These are phyloP conservation scores for Coleophoma crateriformis DNA, from an alignment of 2,329 filamentous ascomycete genomes.

Conservation along the genomic window DNA sequence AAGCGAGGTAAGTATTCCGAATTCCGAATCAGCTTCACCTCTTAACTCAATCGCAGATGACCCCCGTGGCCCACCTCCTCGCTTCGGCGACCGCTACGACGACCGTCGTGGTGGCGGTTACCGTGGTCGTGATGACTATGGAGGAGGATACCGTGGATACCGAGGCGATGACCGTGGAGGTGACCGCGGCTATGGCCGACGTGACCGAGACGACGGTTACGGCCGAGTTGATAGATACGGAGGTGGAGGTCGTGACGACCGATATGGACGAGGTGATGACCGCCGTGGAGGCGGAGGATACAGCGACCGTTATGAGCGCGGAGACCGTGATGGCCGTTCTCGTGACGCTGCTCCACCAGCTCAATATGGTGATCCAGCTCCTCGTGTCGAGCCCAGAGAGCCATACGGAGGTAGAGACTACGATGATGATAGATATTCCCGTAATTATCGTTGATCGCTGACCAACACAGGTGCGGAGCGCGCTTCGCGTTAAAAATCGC, in stretches of 20 bases:
- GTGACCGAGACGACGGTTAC: conserved; percentile 23
- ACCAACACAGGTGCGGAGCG: conserved; percentile 29
- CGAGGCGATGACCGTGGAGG: conserved; percentile 33
- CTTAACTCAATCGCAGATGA: conserved; percentile 40
- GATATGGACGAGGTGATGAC: conserved; percentile 29
- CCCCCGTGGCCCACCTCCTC: conserved; percentile 36
- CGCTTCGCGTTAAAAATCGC: conserved; percentile 29
- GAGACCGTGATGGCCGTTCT: conserved; percentile 37
- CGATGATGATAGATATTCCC: conserved; percentile 26
- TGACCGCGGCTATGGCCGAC: conserved; percentile 27
- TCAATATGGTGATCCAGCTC: conserved; percentile 35
- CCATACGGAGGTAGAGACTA: conserved; percentile 35
- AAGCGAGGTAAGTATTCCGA: conserved; percentile 73
- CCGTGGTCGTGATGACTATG: conserved; percentile 50
- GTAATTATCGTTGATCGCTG: conserved; percentile 29
- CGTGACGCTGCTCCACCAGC: conserved; percentile 32
- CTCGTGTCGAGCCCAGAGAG: conserved; percentile 36
- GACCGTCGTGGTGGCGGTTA: conserved; percentile 50
- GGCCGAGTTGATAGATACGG: conserved; percentile 25
- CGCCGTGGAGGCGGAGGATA: conserved; percentile 37
- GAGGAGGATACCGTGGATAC: conserved; percentile 41
- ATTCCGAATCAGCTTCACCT: too few species aligned
- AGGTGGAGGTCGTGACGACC: conserved; percentile 21
- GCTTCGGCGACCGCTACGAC: conserved; percentile 53
- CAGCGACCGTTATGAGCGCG: conserved; percentile 36